Conservation (phyloP, 106 monocot genomes). For the Phalaenopsis equestris region DNA sequence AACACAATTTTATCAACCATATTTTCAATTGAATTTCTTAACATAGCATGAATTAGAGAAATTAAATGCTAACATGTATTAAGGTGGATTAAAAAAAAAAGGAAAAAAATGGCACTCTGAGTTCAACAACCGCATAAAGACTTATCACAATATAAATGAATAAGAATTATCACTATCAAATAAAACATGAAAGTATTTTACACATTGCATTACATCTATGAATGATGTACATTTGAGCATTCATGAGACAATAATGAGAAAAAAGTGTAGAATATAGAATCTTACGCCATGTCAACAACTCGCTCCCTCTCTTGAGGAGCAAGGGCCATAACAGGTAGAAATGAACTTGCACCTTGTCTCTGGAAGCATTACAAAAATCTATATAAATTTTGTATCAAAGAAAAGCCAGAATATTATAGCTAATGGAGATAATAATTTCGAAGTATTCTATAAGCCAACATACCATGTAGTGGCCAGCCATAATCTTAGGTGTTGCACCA, state of each 20-base stretch:
- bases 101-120: too few species aligned
- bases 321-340: conserved; percentile 97
- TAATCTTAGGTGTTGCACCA: conserved; percentile 88
- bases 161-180: too few species aligned
- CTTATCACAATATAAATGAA: too few species aligned
- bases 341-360: conserved; percentile 96
- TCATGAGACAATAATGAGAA: neutral
- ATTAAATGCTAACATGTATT: too few species aligned
- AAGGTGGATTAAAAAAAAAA: too few species aligned
- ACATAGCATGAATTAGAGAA: too few species aligned
- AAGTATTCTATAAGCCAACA: neutral
- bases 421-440: neutral
- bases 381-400: neutral
- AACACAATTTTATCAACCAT: too few species aligned
- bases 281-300: conserved; percentile 99
- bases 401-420: conserved; percentile 1
- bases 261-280: neutral
- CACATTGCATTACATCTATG: too few species aligned
- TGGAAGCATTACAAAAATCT: conserved; percentile 14
- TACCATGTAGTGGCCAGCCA: conserved; percentile 98
- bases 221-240: neutral
- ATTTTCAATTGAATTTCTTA: too few species aligned
- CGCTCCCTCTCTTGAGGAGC: conserved; percentile 98
- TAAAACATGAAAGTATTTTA: too few species aligned
- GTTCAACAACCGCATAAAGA: too few species aligned